phyloP scores from a whole-genome alignment of 805 yeast genomes.

The Wickerhamomyces sydowiorum region DNA sequence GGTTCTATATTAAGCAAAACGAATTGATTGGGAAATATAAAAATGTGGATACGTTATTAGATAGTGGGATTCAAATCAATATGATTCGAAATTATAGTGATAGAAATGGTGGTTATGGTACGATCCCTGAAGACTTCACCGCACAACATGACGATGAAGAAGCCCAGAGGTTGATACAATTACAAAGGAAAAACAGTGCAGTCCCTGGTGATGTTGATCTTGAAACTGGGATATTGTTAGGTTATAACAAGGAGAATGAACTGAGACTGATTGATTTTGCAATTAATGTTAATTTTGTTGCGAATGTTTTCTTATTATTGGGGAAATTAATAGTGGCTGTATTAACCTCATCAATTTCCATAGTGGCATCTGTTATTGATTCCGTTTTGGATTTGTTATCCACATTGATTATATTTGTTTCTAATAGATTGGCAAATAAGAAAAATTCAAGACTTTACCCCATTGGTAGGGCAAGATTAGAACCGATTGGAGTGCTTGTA shows the following conservation, averaged over 20 bases:
- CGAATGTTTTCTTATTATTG: conserved; percentile 51
- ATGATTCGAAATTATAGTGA: conserved; percentile 53
- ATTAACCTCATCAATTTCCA: conserved; percentile 67
- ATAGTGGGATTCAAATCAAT: conserved; percentile 60
- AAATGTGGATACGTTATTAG: conserved; percentile 61
- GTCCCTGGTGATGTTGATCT: conserved; percentile 58
- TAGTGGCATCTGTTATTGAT: conserved; percentile 74
- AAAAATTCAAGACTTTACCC: conserved; percentile 53
- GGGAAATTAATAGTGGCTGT: conserved; percentile 58
- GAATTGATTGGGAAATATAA: conserved; percentile 47
- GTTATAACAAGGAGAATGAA: conserved; percentile 38
- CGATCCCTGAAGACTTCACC: conserved; percentile 10
- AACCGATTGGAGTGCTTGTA: conserved; percentile 73
- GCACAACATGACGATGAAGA: conserved; percentile 12
- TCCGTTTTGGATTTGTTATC: conserved; percentile 70
- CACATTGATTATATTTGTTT: conserved; percentile 62
- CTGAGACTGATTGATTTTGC: conserved; percentile 47
- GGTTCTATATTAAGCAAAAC: conserved; percentile 56
- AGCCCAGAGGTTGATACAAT: too few relatives aligned
- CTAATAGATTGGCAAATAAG: conserved; percentile 44
- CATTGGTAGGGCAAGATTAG: conserved; percentile 65
- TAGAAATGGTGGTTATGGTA: conserved; percentile 17
- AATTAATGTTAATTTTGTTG: conserved; percentile 54
- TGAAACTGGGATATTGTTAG: conserved; percentile 52
- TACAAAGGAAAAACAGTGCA: conserved; percentile 25